Conservation (phyloP, 257 asterid genomes). For the Solanum raphanifolium region DNA sequence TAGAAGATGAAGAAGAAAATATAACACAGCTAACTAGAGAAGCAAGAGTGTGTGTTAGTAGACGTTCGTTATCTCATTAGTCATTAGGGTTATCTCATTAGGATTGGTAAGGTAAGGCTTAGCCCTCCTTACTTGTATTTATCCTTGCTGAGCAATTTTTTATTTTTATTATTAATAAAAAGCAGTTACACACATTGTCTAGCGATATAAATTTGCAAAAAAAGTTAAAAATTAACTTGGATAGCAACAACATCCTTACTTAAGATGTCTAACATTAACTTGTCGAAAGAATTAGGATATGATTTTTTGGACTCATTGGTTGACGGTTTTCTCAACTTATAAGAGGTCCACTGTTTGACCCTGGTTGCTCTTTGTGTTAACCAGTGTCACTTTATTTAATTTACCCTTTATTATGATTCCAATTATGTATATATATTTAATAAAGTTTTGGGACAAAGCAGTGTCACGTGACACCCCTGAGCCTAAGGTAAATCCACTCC, state of each 20-base stretch:
- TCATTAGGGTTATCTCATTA: neutral
- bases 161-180: too few relatives aligned
- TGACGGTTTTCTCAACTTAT: neutral
- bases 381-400: neutral
- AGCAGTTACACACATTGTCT: neutral
- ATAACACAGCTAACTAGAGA: neutral
- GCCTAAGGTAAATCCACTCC: neutral
- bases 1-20: neutral
- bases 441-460: neutral
- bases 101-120: neutral
- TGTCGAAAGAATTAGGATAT: neutral
- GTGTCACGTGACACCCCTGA: neutral
- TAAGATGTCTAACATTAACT: neutral
- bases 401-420: neutral
- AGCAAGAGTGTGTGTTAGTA: neutral
- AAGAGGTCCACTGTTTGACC: neutral
- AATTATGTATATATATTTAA: neutral
- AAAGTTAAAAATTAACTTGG: neutral
- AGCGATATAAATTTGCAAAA: neutral
- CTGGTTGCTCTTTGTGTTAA: neutral
- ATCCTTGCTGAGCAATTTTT: neutral
- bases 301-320: neutral
- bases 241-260: neutral
- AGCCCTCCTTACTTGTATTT: neutral
- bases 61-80: neutral